Percentiles rank a stretch among this genome's conserved stretches.
Conservation (phyloP, 2,329 filamentous ascomycete genomes). For the Cryphonectria radicalis region DNA sequence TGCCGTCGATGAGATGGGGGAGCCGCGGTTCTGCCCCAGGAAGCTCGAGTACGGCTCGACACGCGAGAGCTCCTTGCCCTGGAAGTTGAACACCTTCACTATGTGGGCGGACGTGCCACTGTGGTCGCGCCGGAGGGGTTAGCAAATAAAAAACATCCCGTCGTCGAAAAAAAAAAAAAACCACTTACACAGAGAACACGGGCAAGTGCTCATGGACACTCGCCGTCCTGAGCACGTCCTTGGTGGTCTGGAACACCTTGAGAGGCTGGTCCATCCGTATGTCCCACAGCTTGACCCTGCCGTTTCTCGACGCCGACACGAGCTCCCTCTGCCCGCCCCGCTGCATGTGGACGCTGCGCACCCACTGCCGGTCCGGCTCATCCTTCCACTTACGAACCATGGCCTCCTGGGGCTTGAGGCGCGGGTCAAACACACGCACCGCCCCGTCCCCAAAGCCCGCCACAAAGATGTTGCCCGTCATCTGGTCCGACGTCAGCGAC, state of each 20-base stretch:
- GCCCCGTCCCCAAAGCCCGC: conserved; percentile 96
- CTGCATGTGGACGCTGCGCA: conserved; percentile 96
- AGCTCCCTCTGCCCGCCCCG: conserved; percentile 91
- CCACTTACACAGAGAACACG: conserved; percentile 88
- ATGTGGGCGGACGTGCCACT: conserved; percentile 87
- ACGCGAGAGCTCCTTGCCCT: conserved; percentile 76
- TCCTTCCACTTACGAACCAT: conserved; percentile 99
- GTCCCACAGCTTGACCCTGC: conserved; percentile 95
- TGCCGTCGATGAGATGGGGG: conserved; percentile 84
- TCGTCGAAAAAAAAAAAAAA: not conserved
- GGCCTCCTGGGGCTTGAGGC: conserved; percentile 78
- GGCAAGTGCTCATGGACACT: conserved; percentile 96
- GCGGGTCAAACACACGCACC: conserved; percentile 90
- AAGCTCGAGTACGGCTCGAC: conserved; percentile 92
- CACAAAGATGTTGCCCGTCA: conserved; percentile 94
- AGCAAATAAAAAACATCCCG: not conserved
- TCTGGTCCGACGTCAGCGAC: conserved; percentile 93
- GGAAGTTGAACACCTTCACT: conserved; percentile 92
- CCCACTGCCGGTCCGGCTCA: conserved; percentile 83
- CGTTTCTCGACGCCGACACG: conserved; percentile 86
- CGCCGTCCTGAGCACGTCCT: conserved; percentile 78
- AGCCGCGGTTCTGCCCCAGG: conserved; percentile 77
- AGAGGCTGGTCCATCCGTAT: conserved; percentile 83
- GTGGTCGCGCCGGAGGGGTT: conserved; percentile 36
- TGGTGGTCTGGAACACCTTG: conserved; percentile 74